Percentiles rank a stretch among this genome's conserved stretches.
Conservation (phyloP, 2,329 filamentous ascomycete species). For the Geoglossum cookeanum region DNA sequence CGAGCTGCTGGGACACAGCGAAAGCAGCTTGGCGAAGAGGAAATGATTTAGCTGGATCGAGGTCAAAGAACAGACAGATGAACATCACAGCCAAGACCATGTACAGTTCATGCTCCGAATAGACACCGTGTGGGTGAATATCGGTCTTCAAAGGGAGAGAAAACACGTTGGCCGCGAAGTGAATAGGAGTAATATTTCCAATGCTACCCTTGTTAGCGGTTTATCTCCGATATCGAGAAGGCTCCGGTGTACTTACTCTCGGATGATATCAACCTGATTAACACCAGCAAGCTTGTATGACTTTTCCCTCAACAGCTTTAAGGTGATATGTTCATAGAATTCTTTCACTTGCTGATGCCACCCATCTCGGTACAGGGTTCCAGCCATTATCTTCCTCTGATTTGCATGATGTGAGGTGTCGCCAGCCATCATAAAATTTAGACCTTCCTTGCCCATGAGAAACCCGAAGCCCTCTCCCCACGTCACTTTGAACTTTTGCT, state of each 20-base stretch:
- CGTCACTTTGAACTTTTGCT: conserved; percentile 41
- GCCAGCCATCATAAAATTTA: conserved; percentile 34
- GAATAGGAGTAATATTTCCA: conserved; percentile 33
- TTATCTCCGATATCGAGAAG: neutral
- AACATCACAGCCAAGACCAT: conserved; percentile 46
- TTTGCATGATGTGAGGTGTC: conserved; percentile 23
- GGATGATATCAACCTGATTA: neutral
- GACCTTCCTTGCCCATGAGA: conserved; percentile 38
- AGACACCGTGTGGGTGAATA: conserved; percentile 30
- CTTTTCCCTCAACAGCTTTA: conserved; percentile 43
- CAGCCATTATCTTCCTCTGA: conserved; percentile 28
- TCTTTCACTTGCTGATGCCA: conserved; percentile 37
- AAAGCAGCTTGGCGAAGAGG: conserved; percentile 39
- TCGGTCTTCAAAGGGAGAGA: conserved; percentile 35
- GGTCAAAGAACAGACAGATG: conserved; percentile 43
- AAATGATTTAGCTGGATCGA: conserved; percentile 48
- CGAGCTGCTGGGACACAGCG: conserved; percentile 38
- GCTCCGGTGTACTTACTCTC: neutral
- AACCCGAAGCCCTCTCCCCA: conserved; percentile 46
- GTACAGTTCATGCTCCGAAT: conserved; percentile 38
- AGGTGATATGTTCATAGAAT: conserved; percentile 45
- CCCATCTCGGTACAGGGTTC: conserved; percentile 15
- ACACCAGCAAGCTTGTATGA: conserved; percentile 27
- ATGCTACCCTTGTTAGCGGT: conserved; percentile 13
- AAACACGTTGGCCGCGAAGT: conserved; percentile 35